Conservation (phyloP, 106 monocot genomes). For the Dioscorea alata region DNA sequence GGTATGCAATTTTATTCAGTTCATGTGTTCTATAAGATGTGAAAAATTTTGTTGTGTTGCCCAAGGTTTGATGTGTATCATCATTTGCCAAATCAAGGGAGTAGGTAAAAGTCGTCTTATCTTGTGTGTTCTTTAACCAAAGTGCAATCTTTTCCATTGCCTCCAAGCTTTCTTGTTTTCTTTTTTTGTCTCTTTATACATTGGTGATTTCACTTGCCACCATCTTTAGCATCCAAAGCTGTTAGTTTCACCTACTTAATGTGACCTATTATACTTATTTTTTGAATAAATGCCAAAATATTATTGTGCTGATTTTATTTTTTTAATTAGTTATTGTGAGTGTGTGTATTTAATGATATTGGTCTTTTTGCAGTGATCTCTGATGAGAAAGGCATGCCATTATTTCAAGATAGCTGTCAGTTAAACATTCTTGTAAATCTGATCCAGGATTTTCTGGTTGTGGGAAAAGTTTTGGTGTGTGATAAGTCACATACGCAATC, state of each 20-base stretch:
- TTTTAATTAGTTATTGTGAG: neutral
- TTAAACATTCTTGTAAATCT: slow-evolving; percentile 34
- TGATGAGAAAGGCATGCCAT: slow-evolving; percentile 14
- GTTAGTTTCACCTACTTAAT: neutral
- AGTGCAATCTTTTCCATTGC: neutral
- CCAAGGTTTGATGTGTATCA: neutral
- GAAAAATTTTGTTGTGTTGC: no score
- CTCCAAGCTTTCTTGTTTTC: neutral
- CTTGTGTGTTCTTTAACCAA: neutral
- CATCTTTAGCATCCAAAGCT: neutral
- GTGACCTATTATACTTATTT: neutral
- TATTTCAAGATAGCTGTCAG: slow-evolving; percentile 22
- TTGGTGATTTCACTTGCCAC: no score
- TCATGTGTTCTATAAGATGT: neutral
- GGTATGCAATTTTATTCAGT: neutral
- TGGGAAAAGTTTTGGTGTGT: slow-evolving; percentile 39
- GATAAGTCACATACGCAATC: neutral
- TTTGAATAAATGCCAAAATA: neutral
- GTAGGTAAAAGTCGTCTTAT: neutral
- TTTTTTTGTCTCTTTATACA: no score
- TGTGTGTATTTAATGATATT: neutral
- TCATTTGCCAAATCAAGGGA: neutral
- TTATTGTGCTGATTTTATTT: neutral
- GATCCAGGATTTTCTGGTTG: slow-evolving; percentile 54
- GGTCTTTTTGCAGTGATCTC: slow-evolving; percentile 29